Base-by-base conservation (phyloP, 495 filamentous ascomycete species). In the Trichoderma gamsii region DNA sequence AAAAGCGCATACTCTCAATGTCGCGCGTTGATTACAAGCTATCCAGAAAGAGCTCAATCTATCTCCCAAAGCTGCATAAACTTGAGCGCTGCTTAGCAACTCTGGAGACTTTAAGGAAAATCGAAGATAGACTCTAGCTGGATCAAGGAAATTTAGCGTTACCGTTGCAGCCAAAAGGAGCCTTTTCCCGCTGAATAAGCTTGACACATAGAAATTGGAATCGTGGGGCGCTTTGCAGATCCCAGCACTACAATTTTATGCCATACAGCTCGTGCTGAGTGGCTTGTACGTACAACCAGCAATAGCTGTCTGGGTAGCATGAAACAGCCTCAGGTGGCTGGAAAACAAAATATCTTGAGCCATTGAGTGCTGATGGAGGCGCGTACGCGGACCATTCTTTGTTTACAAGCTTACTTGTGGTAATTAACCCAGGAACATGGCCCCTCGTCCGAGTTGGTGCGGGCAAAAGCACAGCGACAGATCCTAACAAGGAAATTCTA, bases 191-290 rank as follows among this genome's bases (percentile, higher is more conserved):
- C 9, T 11, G 18, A 21, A 52, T 52, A 52, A 52, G 49, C 49
- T 52, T 52, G 49, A 52, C 49, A 52, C 49, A 52, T 52, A 52
- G 49, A 52, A 52, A 21, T 52, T 52, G 49, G 49, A 52, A 52
- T 52, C 49, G 21, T 11, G 49, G 18, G 49, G 16, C 21, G 49
- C n/a, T 9, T 9, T 52, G 49, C 49, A 52, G 49, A 52, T 52
- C 49, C n/a, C 49, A 11, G 6, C 18, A 21, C 9, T 21, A 21
- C n/a, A 9, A 9, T 0, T 38, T 38, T 38, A 38, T 38, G 35
- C 35, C 7, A 38, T 9, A 38, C 35, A 9, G 35, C 35, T 38
- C 21, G 49, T 18, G 43, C 43, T 46, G 43, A 46, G 6, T 18
- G 43, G 43, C 43, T 46, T 46, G 43, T 38, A 38, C 35, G 5